Percentiles rank a stretch among this genome's conserved stretches.
Conservation (phyloP, 306 rosid genomes). For the Pterocarpus santalinus region DNA sequence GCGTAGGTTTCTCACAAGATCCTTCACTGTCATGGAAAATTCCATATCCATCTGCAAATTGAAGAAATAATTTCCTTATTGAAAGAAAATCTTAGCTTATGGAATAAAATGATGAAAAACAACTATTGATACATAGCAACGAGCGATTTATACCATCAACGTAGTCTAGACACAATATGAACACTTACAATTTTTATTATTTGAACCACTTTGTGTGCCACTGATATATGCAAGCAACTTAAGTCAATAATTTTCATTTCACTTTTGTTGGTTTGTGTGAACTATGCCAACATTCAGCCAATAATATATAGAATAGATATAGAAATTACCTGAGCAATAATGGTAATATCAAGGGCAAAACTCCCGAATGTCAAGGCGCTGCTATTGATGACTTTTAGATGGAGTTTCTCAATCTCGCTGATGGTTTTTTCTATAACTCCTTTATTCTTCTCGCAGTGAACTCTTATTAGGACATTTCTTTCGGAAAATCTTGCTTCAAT, state of each 20-base stretch:
- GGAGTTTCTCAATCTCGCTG: slow-evolving; percentile 76
- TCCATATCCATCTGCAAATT: slow-evolving; percentile 80
- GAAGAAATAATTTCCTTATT: background rate
- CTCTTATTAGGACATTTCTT: slow-evolving; percentile 78
- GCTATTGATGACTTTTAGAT: slow-evolving; percentile 70
- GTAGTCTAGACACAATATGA: background rate
- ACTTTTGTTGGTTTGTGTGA: background rate
- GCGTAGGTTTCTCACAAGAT: slow-evolving; percentile 74
- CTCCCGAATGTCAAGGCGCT: slow-evolving; percentile 82
- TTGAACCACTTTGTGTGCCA: background rate
- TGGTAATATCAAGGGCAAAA: slow-evolving; percentile 83
- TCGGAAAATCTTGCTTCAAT: slow-evolving; percentile 89
- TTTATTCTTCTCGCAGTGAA: slow-evolving; percentile 84
- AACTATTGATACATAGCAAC: background rate
- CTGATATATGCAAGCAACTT: background rate
- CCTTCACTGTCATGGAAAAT: slow-evolving; percentile 74
- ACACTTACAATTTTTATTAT: background rate
- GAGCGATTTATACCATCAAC: background rate
- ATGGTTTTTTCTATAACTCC: slow-evolving; percentile 72
- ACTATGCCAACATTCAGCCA: background rate
- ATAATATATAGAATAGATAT: background rate
- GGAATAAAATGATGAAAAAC: background rate
- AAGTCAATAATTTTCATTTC: background rate
- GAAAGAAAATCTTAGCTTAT: background rate
- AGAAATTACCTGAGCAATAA: slow-evolving; percentile 76